A percentile compares a stretch with the other conserved stretches of the same genome.
Conservation (phyloP, 2,329 filamentous ascomycete genomes). For the Elsinoe batatas region DNA sequence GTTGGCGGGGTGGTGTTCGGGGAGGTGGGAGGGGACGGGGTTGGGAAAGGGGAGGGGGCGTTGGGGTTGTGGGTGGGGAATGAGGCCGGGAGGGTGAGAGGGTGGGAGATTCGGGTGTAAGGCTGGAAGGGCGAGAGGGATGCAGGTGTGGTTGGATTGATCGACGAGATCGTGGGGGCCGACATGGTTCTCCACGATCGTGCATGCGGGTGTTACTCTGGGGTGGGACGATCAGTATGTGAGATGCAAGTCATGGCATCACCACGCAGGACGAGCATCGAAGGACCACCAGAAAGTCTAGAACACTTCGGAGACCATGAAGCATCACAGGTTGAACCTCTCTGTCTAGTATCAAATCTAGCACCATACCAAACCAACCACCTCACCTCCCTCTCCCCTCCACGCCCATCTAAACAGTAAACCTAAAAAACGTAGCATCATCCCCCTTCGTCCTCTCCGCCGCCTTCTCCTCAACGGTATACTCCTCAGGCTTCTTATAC, state of each 20-base stretch:
- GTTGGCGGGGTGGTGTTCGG: slow-evolving; percentile 53
- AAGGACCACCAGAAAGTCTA: not conserved
- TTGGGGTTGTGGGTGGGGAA: slow-evolving; percentile 84
- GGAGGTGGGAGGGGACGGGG: slow-evolving; percentile 63
- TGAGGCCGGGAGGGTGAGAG: slow-evolving; percentile 72
- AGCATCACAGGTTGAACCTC: no score
- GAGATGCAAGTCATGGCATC: slow-evolving; percentile 2
- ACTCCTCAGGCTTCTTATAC: slow-evolving; percentile 39
- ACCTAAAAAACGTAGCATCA: slow-evolving; percentile 39
- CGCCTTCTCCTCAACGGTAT: slow-evolving; percentile 45
- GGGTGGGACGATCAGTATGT: not conserved
- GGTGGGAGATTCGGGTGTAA: slow-evolving; percentile 66
- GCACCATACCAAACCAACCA: not conserved
- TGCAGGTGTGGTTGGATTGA: not conserved
- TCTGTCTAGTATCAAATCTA: no score
- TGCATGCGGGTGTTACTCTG: not conserved
- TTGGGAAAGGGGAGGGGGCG: slow-evolving; percentile 82
- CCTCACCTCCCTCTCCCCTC: not conserved
- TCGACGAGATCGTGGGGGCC: not conserved
- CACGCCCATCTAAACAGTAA: slow-evolving; percentile 20
- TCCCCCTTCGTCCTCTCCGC: slow-evolving; percentile 48
- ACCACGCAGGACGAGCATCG: slow-evolving; percentile 5
- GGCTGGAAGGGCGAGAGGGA: not conserved
- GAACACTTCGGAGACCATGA: no score
- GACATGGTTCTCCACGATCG: not conserved